A percentile compares a stretch with the other conserved stretches of the same genome.
These are phyloP conservation scores for Wickerhamiella pararugosa DNA, from an alignment of 1,139 yeast genomes.

Conservation along the genomic window DNA sequence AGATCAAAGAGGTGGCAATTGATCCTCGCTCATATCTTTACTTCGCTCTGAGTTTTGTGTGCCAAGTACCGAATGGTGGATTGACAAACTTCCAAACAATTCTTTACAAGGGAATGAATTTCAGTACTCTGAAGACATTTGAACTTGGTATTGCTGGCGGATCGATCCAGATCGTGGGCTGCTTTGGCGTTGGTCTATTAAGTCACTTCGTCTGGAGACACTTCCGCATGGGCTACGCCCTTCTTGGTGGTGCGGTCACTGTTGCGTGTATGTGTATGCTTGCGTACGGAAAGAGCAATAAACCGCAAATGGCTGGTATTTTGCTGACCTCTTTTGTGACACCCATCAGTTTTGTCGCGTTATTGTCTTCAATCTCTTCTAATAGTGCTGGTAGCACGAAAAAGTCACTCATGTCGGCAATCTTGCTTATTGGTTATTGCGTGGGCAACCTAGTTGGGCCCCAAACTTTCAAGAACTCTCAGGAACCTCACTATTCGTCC, in stretches of 20 bases:
- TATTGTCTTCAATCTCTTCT: constrained; percentile 33
- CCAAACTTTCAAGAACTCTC: constrained; percentile 35
- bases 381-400: constrained; percentile 49
- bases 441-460: constrained; percentile 49
- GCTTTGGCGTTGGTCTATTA: constrained; percentile 18
- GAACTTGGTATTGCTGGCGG: constrained; percentile 29
- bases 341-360: constrained; percentile 4
- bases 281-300: constrained; percentile 27
- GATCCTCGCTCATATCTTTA: constrained; percentile 37
- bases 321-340: constrained; percentile 18
- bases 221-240: constrained; percentile 29
- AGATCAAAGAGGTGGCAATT: constrained; percentile 31
- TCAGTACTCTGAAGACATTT: constrained; percentile 28
- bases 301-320: constrained; percentile 28
- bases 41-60: constrained; percentile 26
- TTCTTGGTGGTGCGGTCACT: constrained; percentile 24
- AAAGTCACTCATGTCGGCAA: constrained; percentile 29
- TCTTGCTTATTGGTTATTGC: constrained; percentile 47
- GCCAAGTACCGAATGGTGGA: constrained; percentile 41
- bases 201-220: constrained; percentile 14
- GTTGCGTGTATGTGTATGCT: constrained; percentile 29
- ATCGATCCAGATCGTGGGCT: constrained; percentile 24
- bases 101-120: constrained; percentile 27
- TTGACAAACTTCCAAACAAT: constrained; percentile 33
- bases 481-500: constrained; percentile 38